Evolutionary conservation across 2,329 filamentous ascomycete genomes (phyloP).

Genomic region (Ophiostoma quercus): DNA sequence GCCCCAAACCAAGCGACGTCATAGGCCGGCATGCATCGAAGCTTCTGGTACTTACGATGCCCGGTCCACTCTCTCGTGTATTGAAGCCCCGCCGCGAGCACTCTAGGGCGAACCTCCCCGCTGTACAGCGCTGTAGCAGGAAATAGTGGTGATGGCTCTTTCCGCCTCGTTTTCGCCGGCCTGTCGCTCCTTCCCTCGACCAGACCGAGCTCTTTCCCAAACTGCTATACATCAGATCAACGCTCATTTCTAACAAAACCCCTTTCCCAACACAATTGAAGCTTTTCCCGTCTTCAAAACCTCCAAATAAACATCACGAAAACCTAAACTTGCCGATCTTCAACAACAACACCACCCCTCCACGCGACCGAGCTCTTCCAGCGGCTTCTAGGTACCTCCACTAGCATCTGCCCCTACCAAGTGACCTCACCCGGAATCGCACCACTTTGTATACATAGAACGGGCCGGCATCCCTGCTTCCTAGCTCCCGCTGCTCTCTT

Average conservation of each 20-base stretch:
- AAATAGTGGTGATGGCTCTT: conserved; percentile 11
- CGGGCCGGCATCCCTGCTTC: conserved; percentile 22
- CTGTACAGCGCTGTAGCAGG: neutral
- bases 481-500: conserved; percentile 13
- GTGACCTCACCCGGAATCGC: conserved; percentile 18
- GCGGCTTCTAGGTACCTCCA: conserved; percentile 23
- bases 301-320: neutral
- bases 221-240: neutral
- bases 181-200: neutral
- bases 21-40: conserved; percentile 21
- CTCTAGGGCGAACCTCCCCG: conserved; percentile 13
- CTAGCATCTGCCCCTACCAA: neutral
- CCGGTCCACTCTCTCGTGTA: neutral
- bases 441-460: conserved; percentile 24
- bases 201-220: neutral
- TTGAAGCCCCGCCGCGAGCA: neutral
- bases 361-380: conserved; percentile 19
- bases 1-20: conserved; percentile 8
- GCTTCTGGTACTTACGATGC: conserved; percentile 26
- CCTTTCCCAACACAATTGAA: neutral
- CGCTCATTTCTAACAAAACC: neutral
- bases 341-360: conserved; percentile 1
- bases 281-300: conserved; percentile 20
- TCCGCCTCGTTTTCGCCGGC: neutral
- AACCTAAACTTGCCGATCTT: neutral